Base-by-base conservation (phyloP, 768 basidiomycete species). In the Auricularia sp. region DNA sequence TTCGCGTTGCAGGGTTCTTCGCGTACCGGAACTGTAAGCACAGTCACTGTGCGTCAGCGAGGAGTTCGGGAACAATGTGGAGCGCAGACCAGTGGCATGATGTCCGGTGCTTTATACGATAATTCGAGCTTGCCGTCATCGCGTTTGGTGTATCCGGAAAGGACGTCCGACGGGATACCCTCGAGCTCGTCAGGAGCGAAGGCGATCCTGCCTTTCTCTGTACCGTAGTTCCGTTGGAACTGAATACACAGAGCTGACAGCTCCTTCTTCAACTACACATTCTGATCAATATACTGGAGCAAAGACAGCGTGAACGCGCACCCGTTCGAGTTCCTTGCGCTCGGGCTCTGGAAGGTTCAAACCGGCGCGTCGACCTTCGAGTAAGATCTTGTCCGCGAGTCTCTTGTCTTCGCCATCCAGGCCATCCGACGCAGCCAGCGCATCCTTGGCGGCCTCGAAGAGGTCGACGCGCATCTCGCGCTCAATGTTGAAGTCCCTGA, bases 381-480 rank as follows among this genome's bases (percentile, higher is more conserved):
- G 78, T 47, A 91, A 73, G 84, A 89, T 83, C 73, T 90, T 90
- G 33, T 93, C 90, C 10, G 93, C 81, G 21, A 95, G 78, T 10
- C 91, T 83, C 67, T 84, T 74, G 69, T 91, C 84, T 70, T 94
- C 92, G 0, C 80, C 65, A 12, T 77, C 81, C 11, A 94, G 77
- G 6, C 6, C 29, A 0, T 90, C 90, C 4, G 81, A 80, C 23
- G 23, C 29, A 18, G 23, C 18, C 11, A 6, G 23, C 4, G 56
- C 34, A 29, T 59, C 56, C 72, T 90, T 89, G 35, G 75, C 61
- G 58, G 87, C 87, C 59, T 83, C 77, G 78, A 82, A 94, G 61
- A 94, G 81, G 70, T 95, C 93, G 61, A 87, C 71, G 14, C 91
- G 84, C 88, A 93, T 91, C 14, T 86, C 87, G 1, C 83, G 78